Conservation (phyloP, 1,284 basidiomycete genomes). For the Marasmius fiardii region DNA sequence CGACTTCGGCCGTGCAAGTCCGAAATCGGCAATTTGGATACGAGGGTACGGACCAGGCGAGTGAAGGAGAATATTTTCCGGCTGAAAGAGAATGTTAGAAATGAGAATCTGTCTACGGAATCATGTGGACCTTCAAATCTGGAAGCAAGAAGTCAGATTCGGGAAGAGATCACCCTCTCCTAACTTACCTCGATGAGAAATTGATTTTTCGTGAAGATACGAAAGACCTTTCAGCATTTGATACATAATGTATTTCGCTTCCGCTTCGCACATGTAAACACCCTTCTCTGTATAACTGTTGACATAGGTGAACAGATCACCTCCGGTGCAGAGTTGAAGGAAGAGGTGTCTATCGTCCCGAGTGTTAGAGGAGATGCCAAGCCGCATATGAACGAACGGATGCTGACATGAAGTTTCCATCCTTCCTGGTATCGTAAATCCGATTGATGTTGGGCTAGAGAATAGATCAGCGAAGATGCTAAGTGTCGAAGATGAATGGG, state of each 20-base stretch:
- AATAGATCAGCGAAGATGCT: not conserved
- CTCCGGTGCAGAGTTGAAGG: conserved; percentile 71
- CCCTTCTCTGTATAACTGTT: conserved; percentile 51
- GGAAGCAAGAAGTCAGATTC: conserved; percentile 5
- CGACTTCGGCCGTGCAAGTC: conserved; percentile 76
- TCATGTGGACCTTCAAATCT: conserved; percentile 67
- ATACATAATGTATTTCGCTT: conserved; percentile 81
- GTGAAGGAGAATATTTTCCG: conserved; percentile 82
- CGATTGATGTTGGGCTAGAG: conserved; percentile 77
- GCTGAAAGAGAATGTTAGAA: conserved; percentile 38
- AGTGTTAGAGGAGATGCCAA: not conserved
- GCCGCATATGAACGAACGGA: conserved; percentile 2
- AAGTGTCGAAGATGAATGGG: not conserved
- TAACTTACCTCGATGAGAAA: conserved; percentile 78
- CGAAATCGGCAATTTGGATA: conserved; percentile 84
- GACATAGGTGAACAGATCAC: conserved; percentile 79
- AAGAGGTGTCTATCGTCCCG: conserved; percentile 60
- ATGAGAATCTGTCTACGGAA: not conserved
- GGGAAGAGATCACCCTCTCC: too few species aligned
- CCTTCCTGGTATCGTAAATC: conserved; percentile 66
- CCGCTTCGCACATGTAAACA: conserved; percentile 64
- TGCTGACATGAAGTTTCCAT: conserved; percentile 55
- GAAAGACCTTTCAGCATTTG: conserved; percentile 72
- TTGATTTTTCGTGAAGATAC: conserved; percentile 71
- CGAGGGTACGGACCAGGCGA: conserved; percentile 77